Evolutionary conservation across 805 yeast species (phyloP).

Genomic region (Monosporozyma aerobia): DNA sequence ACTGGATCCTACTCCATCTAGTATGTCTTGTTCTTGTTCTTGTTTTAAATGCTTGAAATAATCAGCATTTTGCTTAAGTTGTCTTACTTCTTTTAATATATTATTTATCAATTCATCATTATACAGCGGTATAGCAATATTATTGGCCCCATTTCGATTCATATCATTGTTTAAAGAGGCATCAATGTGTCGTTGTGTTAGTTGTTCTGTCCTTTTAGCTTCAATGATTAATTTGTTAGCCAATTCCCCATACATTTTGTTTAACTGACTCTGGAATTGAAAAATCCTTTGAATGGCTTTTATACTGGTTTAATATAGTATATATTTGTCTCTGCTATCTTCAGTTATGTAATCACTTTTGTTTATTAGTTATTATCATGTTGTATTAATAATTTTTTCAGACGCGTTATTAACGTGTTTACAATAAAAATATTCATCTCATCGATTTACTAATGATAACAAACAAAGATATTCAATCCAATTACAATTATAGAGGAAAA

Average conservation of each 20-base stretch:
- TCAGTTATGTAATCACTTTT: neutral
- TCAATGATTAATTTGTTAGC: slow-evolving; percentile 79
- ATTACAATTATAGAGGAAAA: neutral
- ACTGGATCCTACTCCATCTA: slow-evolving; percentile 4
- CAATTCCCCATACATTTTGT: slow-evolving; percentile 74
- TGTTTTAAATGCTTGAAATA: slow-evolving; percentile 30
- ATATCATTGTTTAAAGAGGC: slow-evolving; percentile 2
- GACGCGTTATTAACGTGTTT: neutral
- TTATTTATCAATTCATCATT: slow-evolving; percentile 63
- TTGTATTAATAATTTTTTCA: neutral
- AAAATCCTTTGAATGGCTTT: neutral
- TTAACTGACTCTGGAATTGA: neutral
- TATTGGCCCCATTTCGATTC: slow-evolving; percentile 4
- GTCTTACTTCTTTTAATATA: slow-evolving; percentile 62
- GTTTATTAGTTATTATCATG: neutral
- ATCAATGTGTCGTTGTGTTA: slow-evolving; percentile 32
- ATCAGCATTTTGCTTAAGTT: slow-evolving; percentile 50
- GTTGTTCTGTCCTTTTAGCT: slow-evolving; percentile 65
- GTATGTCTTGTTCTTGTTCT: neutral
- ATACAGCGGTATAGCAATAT: slow-evolving; percentile 43
- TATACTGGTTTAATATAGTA: neutral
- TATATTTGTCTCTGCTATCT: neutral
- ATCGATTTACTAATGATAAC: neutral
- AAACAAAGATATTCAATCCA: neutral
- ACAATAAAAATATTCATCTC: neutral